phyloP scores from a whole-genome alignment of 345 rosid genomes.

The Eucalyptus urophylla region DNA sequence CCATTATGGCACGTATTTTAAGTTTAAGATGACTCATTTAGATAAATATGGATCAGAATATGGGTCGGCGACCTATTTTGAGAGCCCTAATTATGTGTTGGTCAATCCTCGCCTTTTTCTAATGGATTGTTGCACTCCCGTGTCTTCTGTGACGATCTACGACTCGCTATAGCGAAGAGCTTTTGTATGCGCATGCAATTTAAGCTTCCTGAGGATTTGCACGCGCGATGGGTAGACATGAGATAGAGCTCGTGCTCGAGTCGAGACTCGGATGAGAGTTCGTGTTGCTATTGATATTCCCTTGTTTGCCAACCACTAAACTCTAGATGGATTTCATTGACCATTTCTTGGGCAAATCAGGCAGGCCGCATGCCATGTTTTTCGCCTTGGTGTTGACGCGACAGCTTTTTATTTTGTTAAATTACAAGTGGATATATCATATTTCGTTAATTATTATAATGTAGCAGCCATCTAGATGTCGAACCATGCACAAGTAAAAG shows the following conservation, averaged over 20 bases:
- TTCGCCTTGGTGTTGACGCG: background rate
- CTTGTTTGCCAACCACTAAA: background rate
- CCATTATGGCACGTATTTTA: background rate
- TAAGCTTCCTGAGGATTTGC: rapidly evolving
- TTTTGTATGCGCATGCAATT: background rate
- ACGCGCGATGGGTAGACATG: background rate
- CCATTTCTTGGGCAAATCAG: background rate
- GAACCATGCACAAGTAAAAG: background rate
- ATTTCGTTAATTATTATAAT: background rate
- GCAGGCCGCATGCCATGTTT: background rate
- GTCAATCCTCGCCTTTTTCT: background rate
- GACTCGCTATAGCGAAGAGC: rapidly evolving
- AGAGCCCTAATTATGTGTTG: rapidly evolving
- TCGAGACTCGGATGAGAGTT: rapidly evolving
- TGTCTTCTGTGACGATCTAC: background rate
- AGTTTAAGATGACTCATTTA: background rate
- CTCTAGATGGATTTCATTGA: background rate
- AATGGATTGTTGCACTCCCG: rapidly evolving
- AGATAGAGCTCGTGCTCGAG: background rate
- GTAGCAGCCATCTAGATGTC: background rate
- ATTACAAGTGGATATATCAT: background rate
- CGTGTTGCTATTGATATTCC: background rate
- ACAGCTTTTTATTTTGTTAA: background rate
- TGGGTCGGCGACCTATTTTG: rapidly evolving
- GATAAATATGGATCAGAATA: background rate